Base-by-base conservation (phyloP, 2,329 filamentous ascomycete genomes). In the Daldinia sp. region DNA sequence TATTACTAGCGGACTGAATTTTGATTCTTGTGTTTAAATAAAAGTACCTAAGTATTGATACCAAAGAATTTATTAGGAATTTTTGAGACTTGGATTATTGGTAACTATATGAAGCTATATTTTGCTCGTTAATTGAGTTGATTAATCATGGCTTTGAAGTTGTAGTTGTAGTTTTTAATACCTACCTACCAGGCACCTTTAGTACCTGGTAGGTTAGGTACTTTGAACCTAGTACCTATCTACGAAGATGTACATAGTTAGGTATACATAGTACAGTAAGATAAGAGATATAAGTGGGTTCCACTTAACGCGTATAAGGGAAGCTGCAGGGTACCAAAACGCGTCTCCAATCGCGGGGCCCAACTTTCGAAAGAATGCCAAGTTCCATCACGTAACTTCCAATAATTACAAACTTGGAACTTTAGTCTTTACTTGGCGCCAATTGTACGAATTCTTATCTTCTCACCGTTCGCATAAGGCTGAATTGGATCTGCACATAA, bases 311-410 rank as follows among this genome's bases (percentile, higher is more conserved):
- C 61, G 61, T 64, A 49, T 49, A 10, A 27, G 39, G 39, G 21
- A 5, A 45, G 39, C 39, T 45, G 13, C 39, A 45, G 21, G 17
- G 19, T 13, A 50, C 25, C 47, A 21, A 62, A 62, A 60, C 64
- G 61, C 65, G 65, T 63, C 62, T 66, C 51, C 34, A 30, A 57
- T 58, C 58, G 58, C 61, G 61, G 55, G 61, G 54, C 61, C 61
- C 25, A 45, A 17, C 6, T 15, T 10, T 25, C 17, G 25, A 17
- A 48, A 48, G 6, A 15, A 27, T 47, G n/a, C n/a, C 55, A 45
- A 63, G 7, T 55, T 48, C 47, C 32, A 43, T n/a, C n/a, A n/a
- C n/a, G n/a, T n/a, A n/a, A n/a, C n/a, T n/a, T n/a, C n/a, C n/a
- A n/a, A n/a, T n/a, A n/a, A n/a, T n/a, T n/a, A n/a, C n/a, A n/a